A percentile compares a stretch with the other conserved stretches of the same genome.
Conservation (phyloP, 345 rosid genomes). For the Dipteronia sinensis region DNA sequence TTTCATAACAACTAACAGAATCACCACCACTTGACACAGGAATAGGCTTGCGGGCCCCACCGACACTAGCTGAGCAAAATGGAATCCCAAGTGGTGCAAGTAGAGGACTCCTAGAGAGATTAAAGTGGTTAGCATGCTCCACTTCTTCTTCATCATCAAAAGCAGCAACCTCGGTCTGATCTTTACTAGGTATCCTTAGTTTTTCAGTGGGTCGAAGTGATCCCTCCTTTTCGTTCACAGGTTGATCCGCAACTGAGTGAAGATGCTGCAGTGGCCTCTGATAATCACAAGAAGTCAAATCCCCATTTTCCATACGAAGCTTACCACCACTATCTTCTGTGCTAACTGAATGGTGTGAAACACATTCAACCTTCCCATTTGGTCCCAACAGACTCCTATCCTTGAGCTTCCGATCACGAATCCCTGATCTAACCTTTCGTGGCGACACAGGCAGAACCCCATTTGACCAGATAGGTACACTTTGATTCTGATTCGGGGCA, state of each 20-base stretch:
- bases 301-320: conserved; percentile 59
- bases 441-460: conserved; percentile 75
- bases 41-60: conserved; percentile 58
- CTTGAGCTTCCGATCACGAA: conserved; percentile 62
- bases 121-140: conserved; percentile 43
- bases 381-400: conserved; percentile 84
- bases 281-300: conserved; percentile 61
- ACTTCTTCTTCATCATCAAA: conserved; percentile 57
- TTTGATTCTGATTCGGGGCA: conserved; percentile 61
- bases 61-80: conserved; percentile 64
- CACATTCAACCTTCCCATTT: conserved; percentile 74
- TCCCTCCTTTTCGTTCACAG: conserved; percentile 53
- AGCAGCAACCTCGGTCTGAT: conserved; percentile 35
- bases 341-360: conserved; percentile 51
- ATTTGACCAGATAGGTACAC: conserved; percentile 65
- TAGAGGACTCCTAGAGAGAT: conserved; percentile 52
- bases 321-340: conserved; percentile 52
- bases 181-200: conserved; percentile 39
- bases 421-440: conserved; percentile 65
- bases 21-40: conserved; percentile 42
- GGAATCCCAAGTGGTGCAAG: conserved; percentile 85
- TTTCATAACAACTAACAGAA: conserved; percentile 58
- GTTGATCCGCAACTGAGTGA: conserved; percentile 52
- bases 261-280: conserved; percentile 58
- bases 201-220: conserved; percentile 41